Percentiles rank a stretch among this genome's conserved stretches.
Evolutionary conservation across 805 yeast genomes (phyloP).

Genomic region (Monosporozyma unispora): DNA sequence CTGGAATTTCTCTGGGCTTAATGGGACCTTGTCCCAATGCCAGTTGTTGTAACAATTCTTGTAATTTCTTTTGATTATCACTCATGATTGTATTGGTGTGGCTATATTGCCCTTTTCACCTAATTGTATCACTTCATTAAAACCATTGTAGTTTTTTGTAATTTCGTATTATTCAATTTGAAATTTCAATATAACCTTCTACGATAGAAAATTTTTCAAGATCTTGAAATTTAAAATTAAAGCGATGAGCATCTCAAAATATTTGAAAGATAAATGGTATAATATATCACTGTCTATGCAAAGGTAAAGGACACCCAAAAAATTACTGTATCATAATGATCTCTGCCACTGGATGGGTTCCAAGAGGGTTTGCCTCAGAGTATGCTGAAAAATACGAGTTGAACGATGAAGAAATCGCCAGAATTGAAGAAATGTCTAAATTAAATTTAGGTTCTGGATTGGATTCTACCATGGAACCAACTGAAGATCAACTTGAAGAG

Average conservation of each 20-base stretch:
- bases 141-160: too few species aligned
- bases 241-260: conserved; percentile 3
- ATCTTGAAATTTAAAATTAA: neutral
- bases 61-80: conserved; percentile 16
- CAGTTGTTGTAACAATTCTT: conserved; percentile 45
- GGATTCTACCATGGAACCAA: conserved; percentile 46
- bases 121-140: neutral
- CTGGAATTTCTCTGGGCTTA: neutral
- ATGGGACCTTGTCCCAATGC: conserved; percentile 28
- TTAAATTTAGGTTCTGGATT: conserved; percentile 72
- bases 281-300: too few species aligned
- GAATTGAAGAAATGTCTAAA: conserved; percentile 79
- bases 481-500: conserved; percentile 21
- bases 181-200: neutral
- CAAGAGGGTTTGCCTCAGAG: conserved; percentile 90
- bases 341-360: conserved; percentile 92
- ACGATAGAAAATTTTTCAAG: conserved; percentile 2
- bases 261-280: too few species aligned
- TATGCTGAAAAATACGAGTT: conserved; percentile 83
- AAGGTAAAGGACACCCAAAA: too few species aligned
- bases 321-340: conserved; percentile 63
- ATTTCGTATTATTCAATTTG: neutral
- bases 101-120: neutral
- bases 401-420: conserved; percentile 85
- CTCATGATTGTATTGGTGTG: neutral